phyloP scores from a whole-genome alignment of 169 alveolate species.

The Plasmodium gonderi region DNA sequence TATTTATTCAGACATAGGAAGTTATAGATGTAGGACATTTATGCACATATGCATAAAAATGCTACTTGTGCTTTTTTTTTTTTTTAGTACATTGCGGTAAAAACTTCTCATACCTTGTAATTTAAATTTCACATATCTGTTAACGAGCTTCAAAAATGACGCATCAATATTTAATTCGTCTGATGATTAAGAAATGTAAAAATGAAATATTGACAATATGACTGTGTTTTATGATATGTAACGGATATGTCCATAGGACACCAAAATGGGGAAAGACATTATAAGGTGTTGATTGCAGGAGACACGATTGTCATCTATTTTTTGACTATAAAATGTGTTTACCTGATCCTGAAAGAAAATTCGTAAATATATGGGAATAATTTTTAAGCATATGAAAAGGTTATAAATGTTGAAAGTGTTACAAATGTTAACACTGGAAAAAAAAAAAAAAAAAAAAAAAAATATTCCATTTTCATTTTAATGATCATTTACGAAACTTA shows the following conservation, averaged over 20 bases:
- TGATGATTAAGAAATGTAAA: constrained; percentile 1
- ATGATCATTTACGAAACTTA: background rate
- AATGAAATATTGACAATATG: background rate
- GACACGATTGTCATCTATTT: background rate
- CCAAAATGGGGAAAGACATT: background rate
- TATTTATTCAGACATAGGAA: too few species aligned
- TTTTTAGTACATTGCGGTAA: background rate
- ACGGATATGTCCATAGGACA: background rate
- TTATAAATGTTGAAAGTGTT: background rate
- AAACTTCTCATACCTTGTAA: constrained; percentile 23
- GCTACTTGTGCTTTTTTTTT: background rate
- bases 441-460: background rate
- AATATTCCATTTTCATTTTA: background rate
- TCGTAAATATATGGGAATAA: background rate
- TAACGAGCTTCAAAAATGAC: constrained; percentile 40
- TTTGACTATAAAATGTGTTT: background rate
- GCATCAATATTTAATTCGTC: constrained; percentile 62
- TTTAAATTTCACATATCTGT: constrained; percentile 40
- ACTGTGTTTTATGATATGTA: background rate
- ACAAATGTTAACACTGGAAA: too few species aligned
- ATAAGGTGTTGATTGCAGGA: background rate
- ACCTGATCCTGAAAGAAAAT: constrained; percentile 23
- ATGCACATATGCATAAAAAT: background rate
- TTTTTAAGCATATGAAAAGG: background rate
- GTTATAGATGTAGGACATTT: too few species aligned